Base-by-base conservation (phyloP, 2,329 filamentous ascomycete genomes). In the Ceratocystis smalleyi region DNA sequence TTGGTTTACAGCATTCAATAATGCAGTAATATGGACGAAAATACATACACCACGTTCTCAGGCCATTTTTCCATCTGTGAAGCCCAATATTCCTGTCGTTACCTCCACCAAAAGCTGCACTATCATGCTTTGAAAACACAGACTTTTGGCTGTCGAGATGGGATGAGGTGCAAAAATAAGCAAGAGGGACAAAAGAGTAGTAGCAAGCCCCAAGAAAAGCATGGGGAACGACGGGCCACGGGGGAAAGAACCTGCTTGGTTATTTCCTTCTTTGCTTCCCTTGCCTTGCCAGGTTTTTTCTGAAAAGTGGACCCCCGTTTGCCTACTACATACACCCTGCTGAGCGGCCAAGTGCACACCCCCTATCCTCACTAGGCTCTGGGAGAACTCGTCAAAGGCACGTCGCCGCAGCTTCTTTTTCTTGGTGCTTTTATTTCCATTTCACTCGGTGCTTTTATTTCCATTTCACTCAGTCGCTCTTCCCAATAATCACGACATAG, bases 111-210 rank as follows among this genome's bases (percentile, higher is more conserved):
- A 10, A 22, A 43, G 24, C 35, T 8, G 59, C 43, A 61, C 40
- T 47, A 61, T 47, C 30, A 30, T 15, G 35, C 59, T 57, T 43
- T 22, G 40, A 61, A 61, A 61, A 61, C 43, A 49, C 27, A 15
- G 59, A n/a, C 43, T 47, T 61, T 61, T 61, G 43, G 59, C 59
- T 47, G 59, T 45, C 43, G 43, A 8, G 59, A 61, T 61, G 59
- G 40, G 59, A 30, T 61, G 59, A 61, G 59, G 59, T 61, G 59
- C 43, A 47, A 49, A 45, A 47, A 40, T 40, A 40, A 40, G 35
- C 47, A 51, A 51, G 45, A 49, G n/a, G 27, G 17, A 40, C 35
- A 24, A 61, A 43, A 47, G 43, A 30, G 47, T 45, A 17, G 43
- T 22, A 61, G 27, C 59, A 32, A 60, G 43, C 40, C 24, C 59